Conservation (phyloP, 1,284 basidiomycete genomes). For the Salmacisia buchloeana region DNA sequence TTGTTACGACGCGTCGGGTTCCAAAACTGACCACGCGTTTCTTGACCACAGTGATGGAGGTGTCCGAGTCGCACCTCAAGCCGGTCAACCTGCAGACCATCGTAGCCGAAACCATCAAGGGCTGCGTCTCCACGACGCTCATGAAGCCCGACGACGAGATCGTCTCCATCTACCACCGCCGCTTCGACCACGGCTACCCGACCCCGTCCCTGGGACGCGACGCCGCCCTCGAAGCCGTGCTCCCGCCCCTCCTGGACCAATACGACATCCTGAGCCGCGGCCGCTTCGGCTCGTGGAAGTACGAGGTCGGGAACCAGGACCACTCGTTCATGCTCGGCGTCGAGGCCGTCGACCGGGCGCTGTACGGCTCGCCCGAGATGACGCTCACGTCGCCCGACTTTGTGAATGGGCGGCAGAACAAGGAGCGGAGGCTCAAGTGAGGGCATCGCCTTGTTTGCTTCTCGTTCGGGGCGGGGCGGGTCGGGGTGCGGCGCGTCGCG, state of each 20-base stretch:
- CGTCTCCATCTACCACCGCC: conserved; percentile 56
- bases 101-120: conserved; percentile 55
- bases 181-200: conserved; percentile 55
- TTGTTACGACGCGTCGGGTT: background rate
- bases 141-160: conserved; percentile 55
- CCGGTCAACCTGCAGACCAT: conserved; percentile 55
- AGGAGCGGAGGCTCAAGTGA: conserved; percentile 12
- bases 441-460: background rate
- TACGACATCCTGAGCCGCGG: conserved; percentile 55
- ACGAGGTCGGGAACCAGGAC: conserved; percentile 57
- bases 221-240: conserved; percentile 53
- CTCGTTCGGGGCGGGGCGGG: background rate
- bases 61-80: conserved; percentile 56
- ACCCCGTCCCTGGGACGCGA: conserved; percentile 56
- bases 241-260: conserved; percentile 53
- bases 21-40: background rate
- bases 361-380: conserved; percentile 54
- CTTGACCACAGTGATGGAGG: conserved; percentile 56
- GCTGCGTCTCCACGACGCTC: conserved; percentile 55
- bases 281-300: conserved; percentile 58
- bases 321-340: conserved; percentile 58
- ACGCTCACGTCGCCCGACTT: conserved; percentile 54
- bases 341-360: conserved; percentile 55
- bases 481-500: too few relatives aligned
- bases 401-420: conserved; percentile 40